phyloP scores from a whole-genome alignment of 176 grass and related monocot species.

The Rhynchospora pubera region DNA sequence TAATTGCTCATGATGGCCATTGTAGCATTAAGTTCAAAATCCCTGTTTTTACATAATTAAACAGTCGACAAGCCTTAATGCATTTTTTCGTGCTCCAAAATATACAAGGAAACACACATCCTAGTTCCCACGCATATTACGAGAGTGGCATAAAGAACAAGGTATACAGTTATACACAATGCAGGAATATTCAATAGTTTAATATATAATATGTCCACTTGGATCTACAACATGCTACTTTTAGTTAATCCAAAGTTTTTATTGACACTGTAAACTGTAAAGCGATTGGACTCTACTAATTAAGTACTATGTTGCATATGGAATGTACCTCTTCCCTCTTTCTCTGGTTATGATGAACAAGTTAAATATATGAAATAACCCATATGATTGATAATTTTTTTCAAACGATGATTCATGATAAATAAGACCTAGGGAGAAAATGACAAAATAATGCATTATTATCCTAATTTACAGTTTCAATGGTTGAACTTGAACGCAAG shows the following conservation, averaged over 20 bases:
- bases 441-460: background rate
- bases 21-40: too few relatives aligned
- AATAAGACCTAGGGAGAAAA: slow-evolving; percentile 2
- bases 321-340: background rate
- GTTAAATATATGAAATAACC: background rate
- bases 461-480: background rate
- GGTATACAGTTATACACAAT: background rate
- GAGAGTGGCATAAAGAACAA: too few relatives aligned
- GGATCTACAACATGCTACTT: background rate
- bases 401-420: background rate
- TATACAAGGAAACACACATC: too few relatives aligned
- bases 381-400: slow-evolving; percentile 2
- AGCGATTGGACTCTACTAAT: background rate
- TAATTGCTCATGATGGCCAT: too few relatives aligned
- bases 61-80: too few relatives aligned
- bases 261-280: background rate
- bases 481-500: background rate
- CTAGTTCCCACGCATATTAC: too few relatives aligned
- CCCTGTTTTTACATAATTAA: too few relatives aligned
- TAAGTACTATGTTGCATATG: background rate
- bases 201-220: background rate
- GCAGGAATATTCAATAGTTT: background rate
- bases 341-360: background rate
- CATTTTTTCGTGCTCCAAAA: too few relatives aligned
- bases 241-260: background rate